Base-by-base conservation (phyloP, 495 filamentous ascomycete genomes). In the Annulohypoxylon bovei region DNA sequence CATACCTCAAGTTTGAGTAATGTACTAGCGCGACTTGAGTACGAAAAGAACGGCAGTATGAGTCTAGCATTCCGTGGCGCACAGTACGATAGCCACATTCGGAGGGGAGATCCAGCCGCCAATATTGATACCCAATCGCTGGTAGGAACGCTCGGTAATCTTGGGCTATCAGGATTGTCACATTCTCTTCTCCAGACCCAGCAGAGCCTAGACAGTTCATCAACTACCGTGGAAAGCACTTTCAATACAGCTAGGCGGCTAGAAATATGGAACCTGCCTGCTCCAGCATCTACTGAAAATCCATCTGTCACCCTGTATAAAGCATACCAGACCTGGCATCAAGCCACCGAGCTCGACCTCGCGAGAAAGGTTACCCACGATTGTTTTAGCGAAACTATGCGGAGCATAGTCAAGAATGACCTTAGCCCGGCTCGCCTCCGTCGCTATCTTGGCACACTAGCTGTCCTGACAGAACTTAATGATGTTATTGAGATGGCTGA, bases 181-280 rank as follows among this genome's bases (percentile, higher is more conserved):
- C 86, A 91, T 70, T 90, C 89, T 8, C 79, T 94, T n/a, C 80
- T 93, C 11, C 87, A 91, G 56, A 86, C 81, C n/a, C 82, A 88
- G 50, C 83, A 85, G 56, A 85, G 82, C 50, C 70, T 88, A 62
- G 85, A 85, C 32, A 85, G 81, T 22, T 84, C 81, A 20, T 77
- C 86, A 8, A 80, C 81, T n/a, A 86, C 88, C 6, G 80, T 88
- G 14, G 89, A 92, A 40, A 89, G 86, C 62, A 90, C 92, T 67
- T 89, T 96, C 60, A 86, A 87, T 50, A 91, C 92, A n/a, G 95
- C 95, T 12, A 87, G 90, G 53, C 93, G 91, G 72, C 81, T 99
- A 50, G 93, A 94, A 71, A 91, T 95, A 73, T 99, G 95, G 95
- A 94, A 97, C 78, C 82, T 98, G 57, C 90, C 91, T 55, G 89